Evolutionary conservation across 805 yeast genomes (phyloP), one percentile per base, ranked within the genome.

Genomic region (Hanseniaspora hatyaiensis): DNA sequence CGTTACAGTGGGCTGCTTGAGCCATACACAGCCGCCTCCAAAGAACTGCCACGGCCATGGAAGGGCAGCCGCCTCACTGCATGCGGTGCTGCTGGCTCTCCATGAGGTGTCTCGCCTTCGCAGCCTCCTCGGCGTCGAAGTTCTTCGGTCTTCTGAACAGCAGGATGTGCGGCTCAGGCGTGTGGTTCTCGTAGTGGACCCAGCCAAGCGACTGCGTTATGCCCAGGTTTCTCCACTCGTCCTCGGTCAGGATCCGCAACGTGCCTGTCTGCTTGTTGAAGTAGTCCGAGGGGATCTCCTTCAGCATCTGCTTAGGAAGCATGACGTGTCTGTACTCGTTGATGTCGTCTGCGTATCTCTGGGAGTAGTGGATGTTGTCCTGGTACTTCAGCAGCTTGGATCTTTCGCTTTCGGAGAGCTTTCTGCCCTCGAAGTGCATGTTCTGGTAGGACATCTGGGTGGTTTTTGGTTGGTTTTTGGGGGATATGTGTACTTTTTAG

Each of bases 141-240:
- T 74, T 73, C 36, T 75, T 68, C 16, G 83, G 75, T 58, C 88
- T 73, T 65, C 82, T 82, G 67, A 92, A 92, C 52, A 92, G 70
- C 52, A 92, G 68, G 52, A 92, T 92, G 61, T 92, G 98, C 22
- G 99, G 99, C 65, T 92, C 99, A 37, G 99, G 99, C 1, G 97
- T 83, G 63, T 92, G 98, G 34, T 95, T 88, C 59, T 92, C 98
- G 60, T 89, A 92, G 64, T 92, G 98, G 47, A 74, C 92, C 98
- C 98, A 92, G 1, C 98, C 98, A 52, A 92, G 69, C 31, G 95
- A 83, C 64, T 92, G 99, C 6, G 97, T 92, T 58, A 92, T 87
- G 2, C 99, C 99, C 42, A 92, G 68, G 1, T 96, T 97, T 63
- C 99, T 74, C 99, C 99, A 92, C 65, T 92, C 99, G 55, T 92